Conservation (phyloP, 305 asterid genomes). For the Fraxinus floribunda region DNA sequence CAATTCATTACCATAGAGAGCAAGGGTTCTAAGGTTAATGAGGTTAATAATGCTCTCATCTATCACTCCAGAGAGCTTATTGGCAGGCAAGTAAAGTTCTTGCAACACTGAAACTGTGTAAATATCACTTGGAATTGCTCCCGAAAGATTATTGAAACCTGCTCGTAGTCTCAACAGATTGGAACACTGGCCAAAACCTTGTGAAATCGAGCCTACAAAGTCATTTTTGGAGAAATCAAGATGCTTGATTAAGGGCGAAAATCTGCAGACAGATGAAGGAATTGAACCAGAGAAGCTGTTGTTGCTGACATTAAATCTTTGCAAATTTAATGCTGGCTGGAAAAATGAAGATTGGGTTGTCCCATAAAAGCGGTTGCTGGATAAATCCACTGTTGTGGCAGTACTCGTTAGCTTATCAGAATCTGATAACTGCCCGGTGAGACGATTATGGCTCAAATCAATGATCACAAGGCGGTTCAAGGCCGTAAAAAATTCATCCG, state of each 20-base stretch:
- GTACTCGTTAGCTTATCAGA: constrained; percentile 36
- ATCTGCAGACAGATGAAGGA: constrained; percentile 54
- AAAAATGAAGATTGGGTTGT: constrained; percentile 42
- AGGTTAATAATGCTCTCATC: constrained; percentile 47
- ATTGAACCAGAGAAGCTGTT: constrained; percentile 68
- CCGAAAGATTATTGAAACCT: constrained; percentile 67
- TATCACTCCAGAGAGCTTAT: constrained; percentile 56
- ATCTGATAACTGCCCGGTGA: constrained; percentile 38
- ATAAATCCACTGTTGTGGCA: constrained; percentile 47
- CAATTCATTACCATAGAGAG: constrained; percentile 59
- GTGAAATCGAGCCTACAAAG: constrained; percentile 50
- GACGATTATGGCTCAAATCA: constrained; percentile 70
- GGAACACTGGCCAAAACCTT: constrained; percentile 51
- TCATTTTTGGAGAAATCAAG: constrained; percentile 74
- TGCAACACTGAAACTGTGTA: constrained; percentile 44
- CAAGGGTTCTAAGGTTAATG: constrained; percentile 51
- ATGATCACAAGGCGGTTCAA: constrained; percentile 35
- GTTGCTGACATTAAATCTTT: constrained; percentile 57
- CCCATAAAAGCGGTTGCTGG: constrained; percentile 70
- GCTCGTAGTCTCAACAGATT: constrained; percentile 55
- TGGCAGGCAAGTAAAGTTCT: constrained; percentile 66
- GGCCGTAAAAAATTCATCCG: constrained; percentile 46
- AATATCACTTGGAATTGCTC: constrained; percentile 57
- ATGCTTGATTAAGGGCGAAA: constrained; percentile 31
- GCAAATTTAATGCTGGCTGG: constrained; percentile 42